Base-by-base conservation (phyloP, 1,139 yeast species). In the Kodamaea arcana region DNA sequence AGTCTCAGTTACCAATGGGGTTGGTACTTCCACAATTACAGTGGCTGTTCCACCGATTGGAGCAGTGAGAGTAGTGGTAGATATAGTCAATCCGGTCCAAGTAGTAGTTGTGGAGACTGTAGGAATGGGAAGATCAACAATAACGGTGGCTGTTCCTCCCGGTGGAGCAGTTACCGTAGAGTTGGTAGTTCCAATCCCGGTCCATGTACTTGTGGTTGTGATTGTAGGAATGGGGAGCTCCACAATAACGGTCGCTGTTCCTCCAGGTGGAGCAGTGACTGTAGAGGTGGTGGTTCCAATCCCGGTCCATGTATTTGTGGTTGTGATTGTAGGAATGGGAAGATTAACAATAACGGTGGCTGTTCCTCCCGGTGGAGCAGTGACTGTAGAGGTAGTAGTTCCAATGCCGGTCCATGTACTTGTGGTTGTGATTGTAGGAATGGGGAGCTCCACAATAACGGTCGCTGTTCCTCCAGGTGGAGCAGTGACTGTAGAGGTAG, bases 101-200 rank as follows among this genome's bases (percentile, higher is more conserved):
- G 31, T 27, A n/a, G 53, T 51, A 10, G 34, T 13, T 6, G 53
- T 44, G 5, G 36, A 31, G 3, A 42, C 39, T 12, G 38, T 44
- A 37, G 31, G 27, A 15, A 26, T n/a, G 7, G 56, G 54, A 24
- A 43, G 39, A 13, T 40, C 42, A 10, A 47, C 39, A 9, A 43
- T 22, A 15, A 50, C 45, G 4, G 45, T 39, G 10, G 37, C 52
- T 7, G 49, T 47, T 10, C 38, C 43, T 25, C 46, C 50, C 4
- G 35, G 31, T 8, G 40, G 16, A 3, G 44, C 44, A 16, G 40
- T 17, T 6, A 31, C 27, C 4, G 44, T 41, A 10, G 33, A 15
- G 7, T 29, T 26, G 3, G 31, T 15, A 11, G 21, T 29, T 3
- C 10, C 27, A 20, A 25, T 24, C 4, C 33, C 36, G 15, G 33